phyloP scores from a whole-genome alignment of 495 filamentous ascomycete species.

The Talaromyces ruber region DNA sequence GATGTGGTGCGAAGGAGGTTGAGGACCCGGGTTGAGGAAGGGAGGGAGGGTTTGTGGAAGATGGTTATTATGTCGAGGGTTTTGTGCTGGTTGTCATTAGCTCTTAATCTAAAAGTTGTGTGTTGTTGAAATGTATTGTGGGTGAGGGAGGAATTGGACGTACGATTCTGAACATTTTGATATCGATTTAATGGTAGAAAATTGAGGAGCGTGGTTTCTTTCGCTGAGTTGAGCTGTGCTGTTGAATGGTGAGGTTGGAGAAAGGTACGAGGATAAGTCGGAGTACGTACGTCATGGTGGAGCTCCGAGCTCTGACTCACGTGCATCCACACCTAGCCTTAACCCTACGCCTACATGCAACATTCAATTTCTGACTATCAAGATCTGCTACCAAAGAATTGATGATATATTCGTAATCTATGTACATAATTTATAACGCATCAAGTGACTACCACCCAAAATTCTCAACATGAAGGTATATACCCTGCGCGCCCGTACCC shows the following conservation, averaged over 20 bases:
- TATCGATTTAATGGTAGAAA: neutral
- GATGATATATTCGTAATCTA: neutral
- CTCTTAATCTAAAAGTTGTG: no score
- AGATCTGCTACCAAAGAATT: no score
- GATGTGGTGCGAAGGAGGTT: conserved; percentile 62
- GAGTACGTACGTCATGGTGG: conserved; percentile 3
- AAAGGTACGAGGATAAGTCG: neutral
- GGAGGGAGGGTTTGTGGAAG: conserved; percentile 72
- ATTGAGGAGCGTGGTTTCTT: neutral
- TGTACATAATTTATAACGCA: neutral
- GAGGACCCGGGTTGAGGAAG: conserved; percentile 56
- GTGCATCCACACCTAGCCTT: no score
- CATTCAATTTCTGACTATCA: no score
- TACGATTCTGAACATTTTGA: conserved; percentile 2
- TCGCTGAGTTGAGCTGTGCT: neutral
- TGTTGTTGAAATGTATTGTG: neutral
- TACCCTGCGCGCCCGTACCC: conserved; percentile 78
- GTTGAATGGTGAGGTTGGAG: neutral
- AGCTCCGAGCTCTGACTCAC: neutral
- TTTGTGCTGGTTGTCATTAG: conserved; percentile 50
- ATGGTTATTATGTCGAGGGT: conserved; percentile 86
- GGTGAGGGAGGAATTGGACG: neutral
- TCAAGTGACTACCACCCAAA: conserved; percentile 21
- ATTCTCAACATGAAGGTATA: conserved; percentile 42
- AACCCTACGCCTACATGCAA: no score